Evolutionary conservation across 371 early-diverging fungal genomes (phyloP).

Genomic region (Chytridium lagenaria): DNA sequence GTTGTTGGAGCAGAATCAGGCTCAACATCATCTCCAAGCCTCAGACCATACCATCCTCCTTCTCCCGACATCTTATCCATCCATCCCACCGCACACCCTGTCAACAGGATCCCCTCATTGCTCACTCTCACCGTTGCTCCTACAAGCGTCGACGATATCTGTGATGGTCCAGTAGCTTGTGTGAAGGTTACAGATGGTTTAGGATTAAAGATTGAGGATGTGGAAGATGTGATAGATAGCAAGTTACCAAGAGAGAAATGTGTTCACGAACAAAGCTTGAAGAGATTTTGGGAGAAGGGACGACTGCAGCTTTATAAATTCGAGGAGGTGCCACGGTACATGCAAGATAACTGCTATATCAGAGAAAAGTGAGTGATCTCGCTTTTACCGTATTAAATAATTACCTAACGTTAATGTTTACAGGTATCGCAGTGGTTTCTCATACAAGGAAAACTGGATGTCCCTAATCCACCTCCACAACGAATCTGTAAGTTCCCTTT

Average conservation of each 20-base stretch:
- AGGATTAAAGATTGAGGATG: not conserved
- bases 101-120: too few species aligned
- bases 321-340: conserved; percentile 34
- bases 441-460: conserved; percentile 36
- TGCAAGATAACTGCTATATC: conserved; percentile 36
- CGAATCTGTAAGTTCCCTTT: conserved; percentile 31
- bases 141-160: too few species aligned
- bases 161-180: too few species aligned
- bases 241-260: not conserved
- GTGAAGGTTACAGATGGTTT: too few species aligned
- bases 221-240: not conserved
- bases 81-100: too few species aligned
- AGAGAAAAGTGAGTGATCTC: conserved; percentile 1
- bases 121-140: too few species aligned
- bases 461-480: conserved; percentile 45
- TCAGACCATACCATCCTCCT: too few species aligned
- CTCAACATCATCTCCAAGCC: too few species aligned
- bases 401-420: not conserved
- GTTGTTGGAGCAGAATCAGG: too few species aligned
- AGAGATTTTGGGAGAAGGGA: conserved; percentile 19
- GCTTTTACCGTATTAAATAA: not conserved
- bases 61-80: too few species aligned
- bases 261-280: too few species aligned
- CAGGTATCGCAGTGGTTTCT: conserved; percentile 37
- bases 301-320: not conserved